A percentile compares a stretch with the other conserved stretches of the same genome.
Conservation (phyloP, 177 flowering plant genomes). For the Vitis hybrid region DNA sequence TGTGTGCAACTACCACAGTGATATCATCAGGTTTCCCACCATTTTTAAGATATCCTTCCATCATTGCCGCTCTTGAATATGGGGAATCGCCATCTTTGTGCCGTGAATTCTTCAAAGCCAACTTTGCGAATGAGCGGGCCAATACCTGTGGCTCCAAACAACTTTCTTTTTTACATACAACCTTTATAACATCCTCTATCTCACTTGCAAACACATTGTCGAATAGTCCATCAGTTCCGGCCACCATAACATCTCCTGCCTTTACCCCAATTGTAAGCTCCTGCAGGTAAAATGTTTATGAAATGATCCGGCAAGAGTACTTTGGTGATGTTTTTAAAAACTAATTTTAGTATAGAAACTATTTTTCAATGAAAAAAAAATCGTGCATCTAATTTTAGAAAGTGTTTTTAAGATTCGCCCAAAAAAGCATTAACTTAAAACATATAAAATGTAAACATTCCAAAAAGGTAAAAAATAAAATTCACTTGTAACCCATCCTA, state of each 20-base stretch:
- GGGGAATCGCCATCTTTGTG: constrained; percentile 2
- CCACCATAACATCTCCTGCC: constrained; percentile 7
- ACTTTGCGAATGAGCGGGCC: neutral
- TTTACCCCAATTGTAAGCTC: neutral
- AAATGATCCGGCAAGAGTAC: too few relatives aligned
- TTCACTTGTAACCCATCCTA: too few relatives aligned
- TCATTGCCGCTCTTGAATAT: neutral
- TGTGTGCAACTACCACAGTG: constrained; percentile 4
- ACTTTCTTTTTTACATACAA: neutral
- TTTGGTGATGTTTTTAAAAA: too few relatives aligned
- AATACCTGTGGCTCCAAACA: neutral
- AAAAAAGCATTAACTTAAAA: too few relatives aligned
- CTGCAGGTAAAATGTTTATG: too few relatives aligned
- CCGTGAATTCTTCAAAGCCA: constrained; percentile 7
- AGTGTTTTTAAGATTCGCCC: too few relatives aligned
- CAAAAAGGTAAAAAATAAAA: too few relatives aligned
- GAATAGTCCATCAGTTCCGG: constrained; percentile 16
- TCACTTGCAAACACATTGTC: constrained; percentile 7
- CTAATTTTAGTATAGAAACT: too few relatives aligned
- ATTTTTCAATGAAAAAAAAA: too few relatives aligned
- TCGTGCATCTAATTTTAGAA: too few relatives aligned
- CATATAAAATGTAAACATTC: too few relatives aligned
- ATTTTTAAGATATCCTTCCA: neutral
- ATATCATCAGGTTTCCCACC: constrained; percentile 17
- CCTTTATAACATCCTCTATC: neutral